These are phyloP conservation scores for Coccomyxa sp. DNA, from an alignment of 139 green algal species.

Conservation along the genomic window DNA sequence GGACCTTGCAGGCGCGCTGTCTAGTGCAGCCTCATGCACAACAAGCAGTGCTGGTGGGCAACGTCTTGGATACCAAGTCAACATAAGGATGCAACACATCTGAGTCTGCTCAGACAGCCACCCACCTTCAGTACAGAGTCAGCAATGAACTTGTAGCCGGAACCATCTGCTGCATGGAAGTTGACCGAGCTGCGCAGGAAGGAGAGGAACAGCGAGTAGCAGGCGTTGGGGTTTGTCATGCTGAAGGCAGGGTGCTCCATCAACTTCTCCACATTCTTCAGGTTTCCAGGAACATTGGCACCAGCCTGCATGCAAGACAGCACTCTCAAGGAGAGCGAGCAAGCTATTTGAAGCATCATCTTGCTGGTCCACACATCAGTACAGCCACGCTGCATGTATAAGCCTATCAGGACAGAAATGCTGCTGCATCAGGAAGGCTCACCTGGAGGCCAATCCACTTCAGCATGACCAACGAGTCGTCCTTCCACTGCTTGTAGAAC, in stretches of 20 bases:
- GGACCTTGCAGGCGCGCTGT: neutral
- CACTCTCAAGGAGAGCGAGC: too few relatives aligned
- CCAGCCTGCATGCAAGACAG: conserved; percentile 41
- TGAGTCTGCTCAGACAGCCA: neutral
- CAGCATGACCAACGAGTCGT: conserved; percentile 85
- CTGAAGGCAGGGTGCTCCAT: conserved; percentile 81
- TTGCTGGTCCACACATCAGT: too few relatives aligned
- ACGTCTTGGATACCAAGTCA: neutral
- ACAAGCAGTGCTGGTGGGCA: neutral
- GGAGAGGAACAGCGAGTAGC: conserved; percentile 70
- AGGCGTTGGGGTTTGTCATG: conserved; percentile 94
- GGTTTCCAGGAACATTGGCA: conserved; percentile 74
- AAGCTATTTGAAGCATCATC: too few relatives aligned
- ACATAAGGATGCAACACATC: neutral
- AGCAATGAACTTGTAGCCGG: conserved; percentile 89
- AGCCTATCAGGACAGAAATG: neutral
- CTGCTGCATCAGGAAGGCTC: neutral
- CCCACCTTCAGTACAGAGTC: conserved; percentile 78
- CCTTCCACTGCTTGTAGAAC: conserved; percentile 85
- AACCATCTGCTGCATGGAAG: conserved; percentile 94
- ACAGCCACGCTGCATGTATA: neutral
- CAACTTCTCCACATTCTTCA: conserved; percentile 63
- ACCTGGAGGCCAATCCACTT: conserved; percentile 89
- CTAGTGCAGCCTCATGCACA: neutral
- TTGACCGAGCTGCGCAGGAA: conserved; percentile 81